Evolutionary conservation across 2,329 filamentous ascomycete genomes (phyloP), one percentile per base, ranked within the genome.

Genomic region (Cadophora sp.): DNA sequence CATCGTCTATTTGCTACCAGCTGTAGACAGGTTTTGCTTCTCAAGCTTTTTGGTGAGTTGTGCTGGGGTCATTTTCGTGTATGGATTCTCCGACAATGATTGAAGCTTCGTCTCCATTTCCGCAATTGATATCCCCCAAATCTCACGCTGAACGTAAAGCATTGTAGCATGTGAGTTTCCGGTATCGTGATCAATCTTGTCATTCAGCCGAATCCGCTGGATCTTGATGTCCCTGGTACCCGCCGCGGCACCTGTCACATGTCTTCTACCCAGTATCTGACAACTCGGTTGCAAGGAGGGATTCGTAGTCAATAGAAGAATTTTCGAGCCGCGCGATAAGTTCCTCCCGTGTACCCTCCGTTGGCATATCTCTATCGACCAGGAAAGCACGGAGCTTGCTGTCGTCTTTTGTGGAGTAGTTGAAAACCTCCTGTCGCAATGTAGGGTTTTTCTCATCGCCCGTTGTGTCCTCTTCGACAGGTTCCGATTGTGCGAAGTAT

Each of bases 331-430:
- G 61, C 16, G 58, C 16, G 18, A 74, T 72, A 50, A 72, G 65
- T 24, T 73, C 69, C 24, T 72, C 68, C 4, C 71, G 63, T 7
- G 68, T 66, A 16, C 70, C 71, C 1, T 24, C 43, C 4, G 45
- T 36, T 2, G 67, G 39, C 0, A 71, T 5, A 9, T 41, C 24
- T 51, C 72, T 50, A 20, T 72, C 71, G 7, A 33, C 14, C 4
- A 73, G 64, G 30, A 73, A 55, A 16, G 30, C 27, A 11, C 55
- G 58, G 4, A 73, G 59, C 36, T 70, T 73, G 61, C 70, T 68
- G 53, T 72, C 71, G 39, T 73, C 71, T 33, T 62, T 66, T 11
- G 13, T 45, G 7, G 5, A n/a, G 30, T 63, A 56, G 18, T 56
- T 11, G n/a, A 58, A 41, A 13, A 43, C 20, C 18, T 43, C 36